These are phyloP conservation scores for Xylaria sp. DNA, from an alignment of 2,329 filamentous ascomycete genomes.

Conservation along the genomic window DNA sequence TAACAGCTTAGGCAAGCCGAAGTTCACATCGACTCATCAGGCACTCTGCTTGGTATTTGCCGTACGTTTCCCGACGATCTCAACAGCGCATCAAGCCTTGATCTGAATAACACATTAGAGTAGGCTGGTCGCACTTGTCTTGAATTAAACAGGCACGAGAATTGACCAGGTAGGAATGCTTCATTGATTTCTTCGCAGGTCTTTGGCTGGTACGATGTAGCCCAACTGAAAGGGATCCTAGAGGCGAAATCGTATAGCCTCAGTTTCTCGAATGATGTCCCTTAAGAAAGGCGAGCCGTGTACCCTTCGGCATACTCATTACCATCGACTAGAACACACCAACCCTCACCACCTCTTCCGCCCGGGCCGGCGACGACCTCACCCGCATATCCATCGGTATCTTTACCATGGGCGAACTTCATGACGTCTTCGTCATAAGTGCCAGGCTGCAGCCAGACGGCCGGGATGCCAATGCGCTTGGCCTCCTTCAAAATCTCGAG, in stretches of 20 bases:
- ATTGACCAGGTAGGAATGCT: no score
- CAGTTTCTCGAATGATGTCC: conserved; percentile 41
- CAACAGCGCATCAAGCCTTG: background rate
- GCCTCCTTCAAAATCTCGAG: conserved; percentile 71
- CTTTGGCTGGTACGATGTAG: background rate
- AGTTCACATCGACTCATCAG: background rate
- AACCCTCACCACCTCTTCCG: conserved; percentile 69
- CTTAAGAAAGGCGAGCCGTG: background rate
- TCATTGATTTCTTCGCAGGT: no score
- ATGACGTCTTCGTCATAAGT: conserved; percentile 75
- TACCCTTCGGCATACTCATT: conserved; percentile 50
- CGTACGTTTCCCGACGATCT: background rate
- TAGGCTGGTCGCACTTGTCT: background rate
- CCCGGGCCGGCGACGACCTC: conserved; percentile 61
- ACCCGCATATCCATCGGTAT: conserved; percentile 53
- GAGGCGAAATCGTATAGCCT: background rate
- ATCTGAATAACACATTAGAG: background rate
- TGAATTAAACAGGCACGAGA: background rate
- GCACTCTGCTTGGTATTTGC: background rate
- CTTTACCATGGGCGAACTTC: conserved; percentile 52
- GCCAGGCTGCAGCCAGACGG: conserved; percentile 88
- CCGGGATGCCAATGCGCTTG: conserved; percentile 62
- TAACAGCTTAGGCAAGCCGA: background rate
- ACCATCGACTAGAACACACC: conserved; percentile 84
- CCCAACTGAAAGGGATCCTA: background rate